phyloP scores from a whole-genome alignment of 345 rosid species.

The Microcos paniculata region DNA sequence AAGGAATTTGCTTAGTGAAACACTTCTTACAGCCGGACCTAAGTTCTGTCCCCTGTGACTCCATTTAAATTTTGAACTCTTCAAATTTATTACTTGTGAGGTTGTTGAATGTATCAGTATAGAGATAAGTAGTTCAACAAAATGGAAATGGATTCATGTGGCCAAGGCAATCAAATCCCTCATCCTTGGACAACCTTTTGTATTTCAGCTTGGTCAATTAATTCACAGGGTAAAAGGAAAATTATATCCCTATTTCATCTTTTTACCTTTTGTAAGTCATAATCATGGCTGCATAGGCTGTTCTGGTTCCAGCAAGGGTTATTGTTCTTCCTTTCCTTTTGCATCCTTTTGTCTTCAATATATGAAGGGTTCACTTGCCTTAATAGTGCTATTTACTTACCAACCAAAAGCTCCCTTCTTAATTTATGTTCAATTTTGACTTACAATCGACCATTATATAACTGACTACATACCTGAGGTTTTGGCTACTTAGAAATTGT shows the following conservation, averaged over 20 bases:
- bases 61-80: background rate
- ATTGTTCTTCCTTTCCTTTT: too few species aligned
- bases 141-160: background rate
- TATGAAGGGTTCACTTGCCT: too few species aligned
- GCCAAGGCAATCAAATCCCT: background rate
- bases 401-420: too few species aligned
- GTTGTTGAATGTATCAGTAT: background rate
- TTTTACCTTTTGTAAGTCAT: background rate
- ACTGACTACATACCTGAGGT: too few species aligned
- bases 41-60: background rate
- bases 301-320: background rate
- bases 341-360: too few species aligned
- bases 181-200: background rate
- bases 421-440: too few species aligned
- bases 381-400: too few species aligned
- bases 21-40: background rate
- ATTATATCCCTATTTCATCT: background rate
- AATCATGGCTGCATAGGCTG: background rate
- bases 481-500: too few species aligned
- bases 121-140: background rate
- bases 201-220: background rate
- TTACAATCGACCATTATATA: too few species aligned
- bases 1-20: conserved; percentile 11
- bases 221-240: background rate
- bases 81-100: background rate